Percentiles rank a stretch among this genome's conserved stretches.
Conservation (phyloP, 2,329 filamentous ascomycete species). For the Colletotrichum eremochloae region DNA sequence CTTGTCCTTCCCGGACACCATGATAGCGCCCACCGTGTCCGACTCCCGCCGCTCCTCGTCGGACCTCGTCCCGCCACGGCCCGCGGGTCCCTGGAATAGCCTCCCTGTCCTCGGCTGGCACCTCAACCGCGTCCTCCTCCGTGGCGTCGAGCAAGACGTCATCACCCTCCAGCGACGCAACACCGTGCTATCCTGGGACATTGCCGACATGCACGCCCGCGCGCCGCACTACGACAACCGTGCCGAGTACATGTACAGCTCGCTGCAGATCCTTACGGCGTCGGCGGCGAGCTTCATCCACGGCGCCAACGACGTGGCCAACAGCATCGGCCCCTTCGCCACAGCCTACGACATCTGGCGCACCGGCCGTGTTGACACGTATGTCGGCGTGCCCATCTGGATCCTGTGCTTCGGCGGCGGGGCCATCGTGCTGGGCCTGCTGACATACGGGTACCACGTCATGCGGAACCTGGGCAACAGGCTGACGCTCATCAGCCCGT, state of each 20-base stretch:
- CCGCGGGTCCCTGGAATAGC: constrained; percentile 56
- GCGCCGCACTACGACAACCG: constrained; percentile 67
- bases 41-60: constrained; percentile 28
- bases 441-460: constrained; percentile 74
- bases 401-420: constrained; percentile 62
- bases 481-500: constrained; percentile 67
- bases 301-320: constrained; percentile 69
- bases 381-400: constrained; percentile 62
- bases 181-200: constrained; percentile 61
- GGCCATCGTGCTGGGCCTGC: constrained; percentile 67
- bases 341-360: constrained; percentile 66
- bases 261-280: constrained; percentile 63
- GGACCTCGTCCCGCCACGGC: constrained; percentile 50
- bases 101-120: constrained; percentile 57
- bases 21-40: constrained; percentile 16
- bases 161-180: constrained; percentile 60
- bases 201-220: constrained; percentile 63
- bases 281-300: constrained; percentile 69
- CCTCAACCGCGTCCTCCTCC: constrained; percentile 57
- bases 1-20: constrained; percentile 38
- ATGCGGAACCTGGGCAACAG: constrained; percentile 70
- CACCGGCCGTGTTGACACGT: constrained; percentile 53
- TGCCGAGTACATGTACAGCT: constrained; percentile 64
- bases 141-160: constrained; percentile 64
- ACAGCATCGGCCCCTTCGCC: constrained; percentile 65